These are phyloP conservation scores for Rosa hybrid DNA, from an alignment of 331 rosid species.

Conservation along the genomic window DNA sequence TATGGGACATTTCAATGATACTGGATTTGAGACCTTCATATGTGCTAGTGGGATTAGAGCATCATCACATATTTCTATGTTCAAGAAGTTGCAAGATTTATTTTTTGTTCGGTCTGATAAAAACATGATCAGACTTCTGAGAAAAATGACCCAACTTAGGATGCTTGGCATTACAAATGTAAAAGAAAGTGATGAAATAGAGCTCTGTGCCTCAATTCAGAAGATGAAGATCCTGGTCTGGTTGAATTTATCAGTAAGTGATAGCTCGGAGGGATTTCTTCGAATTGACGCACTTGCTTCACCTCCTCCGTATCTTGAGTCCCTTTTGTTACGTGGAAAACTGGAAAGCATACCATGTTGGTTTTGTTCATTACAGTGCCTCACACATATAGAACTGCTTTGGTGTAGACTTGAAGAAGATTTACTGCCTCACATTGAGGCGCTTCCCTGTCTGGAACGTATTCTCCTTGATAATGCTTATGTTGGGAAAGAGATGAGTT, in stretches of 20 bases:
- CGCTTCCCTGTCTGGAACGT: neutral
- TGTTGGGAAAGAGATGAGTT: neutral
- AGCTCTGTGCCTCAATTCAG: slow-evolving; percentile 5
- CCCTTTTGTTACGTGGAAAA: neutral
- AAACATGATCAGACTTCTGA: neutral
- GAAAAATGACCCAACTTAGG: slow-evolving; percentile 1
- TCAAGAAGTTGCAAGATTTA: slow-evolving; percentile 1
- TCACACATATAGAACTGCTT: neutral
- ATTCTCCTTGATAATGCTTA: slow-evolving; percentile 1
- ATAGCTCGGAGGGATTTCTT: neutral
- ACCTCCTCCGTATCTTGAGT: neutral
- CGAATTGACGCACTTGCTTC: slow-evolving; percentile 5
- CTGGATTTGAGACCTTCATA: neutral
- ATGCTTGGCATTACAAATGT: slow-evolving; percentile 1
- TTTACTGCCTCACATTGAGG: slow-evolving; percentile 1
- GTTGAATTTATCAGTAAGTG: neutral
- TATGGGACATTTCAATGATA: neutral
- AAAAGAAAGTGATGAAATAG: slow-evolving; percentile 1
- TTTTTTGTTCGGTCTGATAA: neutral
- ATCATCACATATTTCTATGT: neutral
- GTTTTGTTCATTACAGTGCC: slow-evolving; percentile 1
- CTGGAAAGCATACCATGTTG: neutral
- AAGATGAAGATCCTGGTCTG: neutral
- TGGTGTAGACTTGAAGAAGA: slow-evolving; percentile 3
- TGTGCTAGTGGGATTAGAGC: neutral